Conservation (phyloP, 441 rosid species). For the Capsella rubella region DNA sequence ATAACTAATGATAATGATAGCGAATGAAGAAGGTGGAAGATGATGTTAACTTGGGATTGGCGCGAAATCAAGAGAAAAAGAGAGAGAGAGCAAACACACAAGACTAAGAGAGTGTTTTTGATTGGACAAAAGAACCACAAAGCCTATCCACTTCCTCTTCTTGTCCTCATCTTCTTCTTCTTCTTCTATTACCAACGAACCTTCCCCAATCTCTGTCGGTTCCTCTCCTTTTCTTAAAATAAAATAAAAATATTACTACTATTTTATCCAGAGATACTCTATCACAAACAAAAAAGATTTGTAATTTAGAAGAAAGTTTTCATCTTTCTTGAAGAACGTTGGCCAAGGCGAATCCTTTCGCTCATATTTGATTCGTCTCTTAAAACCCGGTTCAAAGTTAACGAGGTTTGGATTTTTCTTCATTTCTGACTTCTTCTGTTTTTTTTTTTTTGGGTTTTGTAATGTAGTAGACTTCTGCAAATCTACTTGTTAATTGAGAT, state of each 20-base stretch:
- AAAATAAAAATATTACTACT: too few species aligned
- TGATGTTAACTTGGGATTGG: conserved; percentile 40
- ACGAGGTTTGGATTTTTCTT: conserved; percentile 13
- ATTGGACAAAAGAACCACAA: conserved; percentile 30
- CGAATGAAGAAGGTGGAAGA: conserved; percentile 30
- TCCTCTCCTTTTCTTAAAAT: conserved; percentile 1
- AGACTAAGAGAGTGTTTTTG: not conserved
- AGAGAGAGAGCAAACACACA: not conserved
- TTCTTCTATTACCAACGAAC: conserved; percentile 26
- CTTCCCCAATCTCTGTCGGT: conserved; percentile 37
- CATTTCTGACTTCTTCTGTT: not conserved
- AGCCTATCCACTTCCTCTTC: conserved; percentile 43
- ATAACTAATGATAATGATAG: not conserved
- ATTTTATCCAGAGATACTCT: too few species aligned
- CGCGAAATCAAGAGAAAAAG: conserved; percentile 33
- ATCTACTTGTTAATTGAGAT: not conserved
- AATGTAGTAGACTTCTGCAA: conserved; percentile 8
- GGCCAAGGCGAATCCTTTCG: not conserved
- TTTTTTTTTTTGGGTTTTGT: not conserved
- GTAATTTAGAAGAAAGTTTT: not conserved
- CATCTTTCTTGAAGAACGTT: not conserved
- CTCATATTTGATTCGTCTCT: conserved; percentile 18
- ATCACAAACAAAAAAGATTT: too few species aligned
- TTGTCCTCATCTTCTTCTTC: not conserved
- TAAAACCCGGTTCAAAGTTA: not conserved